Percentiles rank a stretch among this genome's conserved stretches.
Evolutionary conservation across 1,284 basidiomycete genomes (phyloP).

Genomic region (Ceratobasidium sp.): DNA sequence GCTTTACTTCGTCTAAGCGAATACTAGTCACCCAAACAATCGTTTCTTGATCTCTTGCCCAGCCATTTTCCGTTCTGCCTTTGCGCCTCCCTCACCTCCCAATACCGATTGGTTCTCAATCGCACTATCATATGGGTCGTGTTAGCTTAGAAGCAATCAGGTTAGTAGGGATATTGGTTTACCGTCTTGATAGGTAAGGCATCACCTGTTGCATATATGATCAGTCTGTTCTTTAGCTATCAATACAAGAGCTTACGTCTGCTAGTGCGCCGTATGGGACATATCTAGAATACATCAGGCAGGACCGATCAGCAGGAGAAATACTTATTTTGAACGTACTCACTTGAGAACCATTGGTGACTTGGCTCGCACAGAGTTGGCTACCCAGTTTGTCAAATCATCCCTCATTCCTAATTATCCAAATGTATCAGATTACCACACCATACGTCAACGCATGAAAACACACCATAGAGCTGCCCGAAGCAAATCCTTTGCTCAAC

Average conservation of each 20-base stretch:
- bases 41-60: constrained; percentile 18
- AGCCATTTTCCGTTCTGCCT: constrained; percentile 54
- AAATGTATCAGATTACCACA: constrained; percentile 8
- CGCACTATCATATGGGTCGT: constrained; percentile 57
- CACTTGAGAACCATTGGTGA: constrained; percentile 83
- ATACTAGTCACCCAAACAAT: constrained; percentile 14
- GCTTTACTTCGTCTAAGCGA: neutral
- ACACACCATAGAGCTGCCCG: constrained; percentile 86
- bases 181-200: constrained; percentile 78
- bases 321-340: constrained; percentile 49
- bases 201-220: constrained; percentile 62
- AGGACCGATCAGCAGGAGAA: neutral
- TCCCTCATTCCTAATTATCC: constrained; percentile 79
- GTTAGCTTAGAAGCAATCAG: too few species aligned
- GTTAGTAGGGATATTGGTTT: neutral
- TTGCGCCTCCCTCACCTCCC: constrained; percentile 69
- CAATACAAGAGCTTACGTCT: constrained; percentile 53
- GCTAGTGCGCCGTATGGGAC: constrained; percentile 71
- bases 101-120: constrained; percentile 81
- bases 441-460: neutral
- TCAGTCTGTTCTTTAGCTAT: neutral
- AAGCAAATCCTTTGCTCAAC: constrained; percentile 57
- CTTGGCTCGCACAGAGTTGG: constrained; percentile 66
- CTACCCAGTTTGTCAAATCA: constrained; percentile 79
- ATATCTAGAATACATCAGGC: constrained; percentile 62